These are phyloP conservation scores for Colletotrichum phormii DNA, from an alignment of 2,329 filamentous ascomycete genomes.

Conservation along the genomic window DNA sequence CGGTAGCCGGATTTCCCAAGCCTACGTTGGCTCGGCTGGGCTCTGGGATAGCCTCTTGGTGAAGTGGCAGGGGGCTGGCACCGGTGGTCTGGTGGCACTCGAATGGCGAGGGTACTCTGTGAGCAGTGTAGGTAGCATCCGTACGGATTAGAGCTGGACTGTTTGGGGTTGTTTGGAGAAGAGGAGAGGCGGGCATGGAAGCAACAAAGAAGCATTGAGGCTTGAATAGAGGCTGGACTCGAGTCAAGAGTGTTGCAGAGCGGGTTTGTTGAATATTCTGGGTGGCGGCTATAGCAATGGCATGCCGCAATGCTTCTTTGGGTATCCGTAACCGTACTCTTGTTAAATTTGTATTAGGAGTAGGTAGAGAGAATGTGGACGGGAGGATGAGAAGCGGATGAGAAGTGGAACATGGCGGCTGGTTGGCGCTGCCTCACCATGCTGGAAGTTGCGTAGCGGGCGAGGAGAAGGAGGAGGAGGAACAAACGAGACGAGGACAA, in stretches of 20 bases:
- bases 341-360: too few relatives aligned
- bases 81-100: background rate
- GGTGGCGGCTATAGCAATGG: too few relatives aligned
- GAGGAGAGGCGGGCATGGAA: background rate
- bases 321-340: too few relatives aligned
- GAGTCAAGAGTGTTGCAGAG: background rate
- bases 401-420: background rate
- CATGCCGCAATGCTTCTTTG: background rate
- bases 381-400: background rate
- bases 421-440: conserved; percentile 7
- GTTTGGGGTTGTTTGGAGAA: conserved; percentile 22
- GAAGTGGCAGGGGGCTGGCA: background rate
- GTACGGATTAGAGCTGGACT: background rate
- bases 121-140: background rate
- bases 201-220: conserved; percentile 27
- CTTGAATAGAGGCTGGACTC: background rate
- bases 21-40: background rate
- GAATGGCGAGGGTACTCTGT: background rate
- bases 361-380: too few relatives aligned
- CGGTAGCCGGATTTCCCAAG: background rate
- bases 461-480: background rate
- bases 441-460: background rate
- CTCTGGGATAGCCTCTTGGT: background rate
- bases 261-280: background rate
- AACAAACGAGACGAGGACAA: background rate